phyloP scores from a whole-genome alignment of 768 basidiomycete species.

The Xerocomus spinulosus region DNA sequence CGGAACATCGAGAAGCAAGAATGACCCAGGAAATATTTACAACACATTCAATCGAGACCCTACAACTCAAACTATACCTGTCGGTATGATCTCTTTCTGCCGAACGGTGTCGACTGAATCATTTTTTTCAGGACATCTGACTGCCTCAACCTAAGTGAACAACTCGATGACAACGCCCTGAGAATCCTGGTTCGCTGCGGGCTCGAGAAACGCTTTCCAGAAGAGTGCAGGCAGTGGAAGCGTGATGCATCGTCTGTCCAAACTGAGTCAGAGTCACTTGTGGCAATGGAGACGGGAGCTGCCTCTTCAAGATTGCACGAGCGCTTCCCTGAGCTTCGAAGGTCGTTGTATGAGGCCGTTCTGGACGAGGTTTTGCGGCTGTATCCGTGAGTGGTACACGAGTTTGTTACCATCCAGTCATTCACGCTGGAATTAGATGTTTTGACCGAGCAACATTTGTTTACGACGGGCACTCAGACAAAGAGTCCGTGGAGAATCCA shows the following conservation, averaged over 20 bases:
- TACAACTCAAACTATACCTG: conserved; percentile 21
- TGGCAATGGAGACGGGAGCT: background rate
- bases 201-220: conserved; percentile 24
- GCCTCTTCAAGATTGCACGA: background rate
- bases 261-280: background rate
- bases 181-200: conserved; percentile 28
- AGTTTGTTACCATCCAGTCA: background rate
- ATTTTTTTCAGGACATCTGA: conserved; percentile 16
- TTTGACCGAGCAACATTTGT: conserved; percentile 15
- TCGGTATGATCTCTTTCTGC: conserved; percentile 1
- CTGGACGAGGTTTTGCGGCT: conserved; percentile 16
- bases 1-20: conserved; percentile 16
- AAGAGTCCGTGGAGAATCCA: background rate
- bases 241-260: conserved; percentile 3
- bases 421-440: conserved; percentile 2
- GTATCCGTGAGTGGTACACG: conserved; percentile 22
- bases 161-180: conserved; percentile 23
- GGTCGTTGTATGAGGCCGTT: conserved; percentile 22
- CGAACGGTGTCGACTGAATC: background rate
- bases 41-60: background rate
- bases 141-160: conserved; percentile 19
- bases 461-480: background rate
- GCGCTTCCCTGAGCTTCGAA: conserved; percentile 5
- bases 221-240: conserved; percentile 22
- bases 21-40: background rate